Base-by-base conservation (phyloP, 148 eudicot species). In the Silene latifolia region DNA sequence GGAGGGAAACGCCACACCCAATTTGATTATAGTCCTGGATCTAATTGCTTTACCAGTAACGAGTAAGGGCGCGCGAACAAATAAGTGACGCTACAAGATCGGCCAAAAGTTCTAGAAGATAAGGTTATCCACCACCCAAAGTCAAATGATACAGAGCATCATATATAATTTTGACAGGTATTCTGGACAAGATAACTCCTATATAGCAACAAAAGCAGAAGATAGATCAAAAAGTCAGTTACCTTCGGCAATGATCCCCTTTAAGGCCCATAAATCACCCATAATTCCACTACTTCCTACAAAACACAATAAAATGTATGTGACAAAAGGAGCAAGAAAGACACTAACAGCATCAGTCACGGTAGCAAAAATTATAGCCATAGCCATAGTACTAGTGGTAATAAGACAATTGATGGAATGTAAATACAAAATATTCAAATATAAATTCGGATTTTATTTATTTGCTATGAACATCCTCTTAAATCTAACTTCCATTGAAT, bases 211-310 rank as follows among this genome's bases (percentile, higher is more conserved):
- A 24, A 23, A 72, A 35, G 62, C 7, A 18, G 44, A 72, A 74
- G 19, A 60, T 39, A 5, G 13, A 51, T 69, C 27, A 69, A 19
- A 27, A 72, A 71, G 21, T 70, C 54, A 73, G 63, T 29, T 85
- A 92, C 99, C 99, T 88, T 92, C 99, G 56, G 91, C 91, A 78
- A 92, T 81, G 63, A 96, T 85, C 71, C 99, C 99, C 83, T 96
- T 92, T 65, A 96, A 82, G 80, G 99, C 99, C 98, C 99, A 96
- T 46, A 96, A 87, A 85, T 96, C 99, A 67, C 95, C 98, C 98
- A 92, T 91, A 67, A 92, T 96, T 71, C 99, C 98, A 72, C 89
- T 90, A 81, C 92, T 91, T 68, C 98, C 97, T 96, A 78, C 83
- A 83, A 23, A 72, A 71, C 46, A 70, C 58, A 56, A 71, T 68